Evolutionary conservation across 495 filamentous ascomycete genomes (phyloP).

Genomic region (Tirmania nivea): DNA sequence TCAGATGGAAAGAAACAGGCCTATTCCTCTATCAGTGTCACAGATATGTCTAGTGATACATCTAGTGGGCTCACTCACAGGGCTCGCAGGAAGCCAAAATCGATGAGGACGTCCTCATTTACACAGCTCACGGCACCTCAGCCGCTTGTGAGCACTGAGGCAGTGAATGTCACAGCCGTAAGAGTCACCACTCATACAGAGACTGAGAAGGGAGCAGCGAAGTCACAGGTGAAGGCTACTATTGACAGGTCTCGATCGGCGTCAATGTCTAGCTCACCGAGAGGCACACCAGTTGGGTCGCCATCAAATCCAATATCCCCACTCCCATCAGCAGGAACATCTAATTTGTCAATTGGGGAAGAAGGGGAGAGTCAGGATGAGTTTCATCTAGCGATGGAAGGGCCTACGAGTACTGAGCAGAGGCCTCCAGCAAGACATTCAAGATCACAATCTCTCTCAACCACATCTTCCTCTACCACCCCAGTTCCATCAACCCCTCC

Average conservation of each 20-base stretch:
- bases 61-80: not conserved
- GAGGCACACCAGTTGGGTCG: not conserved
- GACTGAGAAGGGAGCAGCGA: constrained; percentile 9
- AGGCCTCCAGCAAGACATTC: not conserved
- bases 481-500: not conserved
- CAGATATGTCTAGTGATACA: not conserved
- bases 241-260: not conserved
- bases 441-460: not conserved
- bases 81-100: constrained; percentile 7
- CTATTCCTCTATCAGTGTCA: not conserved
- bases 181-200: constrained; percentile 7
- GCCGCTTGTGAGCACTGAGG: constrained; percentile 16
- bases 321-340: not conserved
- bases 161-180: constrained; percentile 17
- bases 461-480: not conserved
- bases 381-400: not conserved
- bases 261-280: not conserved
- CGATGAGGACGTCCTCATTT: constrained; percentile 9
- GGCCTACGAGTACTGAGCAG: not conserved
- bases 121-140: constrained; percentile 14
- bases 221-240: constrained; percentile 11
- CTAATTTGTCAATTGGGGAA: not conserved
- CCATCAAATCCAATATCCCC: not conserved
- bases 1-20: not conserved
- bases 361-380: not conserved